Evolutionary conservation across 2,329 filamentous ascomycete genomes (phyloP).

Genomic region (Penicillium corylophilum): DNA sequence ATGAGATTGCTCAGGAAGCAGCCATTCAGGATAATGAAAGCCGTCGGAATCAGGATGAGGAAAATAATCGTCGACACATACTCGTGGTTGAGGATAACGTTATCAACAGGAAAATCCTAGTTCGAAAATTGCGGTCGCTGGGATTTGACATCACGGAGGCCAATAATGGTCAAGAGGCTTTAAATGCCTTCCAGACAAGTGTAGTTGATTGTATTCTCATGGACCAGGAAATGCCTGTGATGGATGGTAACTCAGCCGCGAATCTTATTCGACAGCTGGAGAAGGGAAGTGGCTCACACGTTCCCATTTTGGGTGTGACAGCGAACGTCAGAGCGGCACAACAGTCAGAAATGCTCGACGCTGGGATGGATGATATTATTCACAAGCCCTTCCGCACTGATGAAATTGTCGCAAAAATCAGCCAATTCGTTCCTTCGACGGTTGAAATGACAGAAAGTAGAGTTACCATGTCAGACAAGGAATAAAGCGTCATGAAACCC

Average conservation of each 20-base stretch:
- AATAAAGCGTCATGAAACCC: no score
- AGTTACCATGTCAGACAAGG: no score
- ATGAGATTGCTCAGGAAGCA: conserved; percentile 6
- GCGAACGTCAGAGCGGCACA: conserved; percentile 72
- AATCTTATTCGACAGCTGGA: conserved; percentile 68
- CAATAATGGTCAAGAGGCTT: conserved; percentile 43
- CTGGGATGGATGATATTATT: conserved; percentile 76
- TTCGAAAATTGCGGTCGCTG: conserved; percentile 35
- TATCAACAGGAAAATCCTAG: conserved; percentile 43
- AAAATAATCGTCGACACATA: conserved; percentile 23
- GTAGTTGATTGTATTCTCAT: conserved; percentile 72
- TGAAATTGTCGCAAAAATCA: conserved; percentile 68
- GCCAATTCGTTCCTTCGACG: no score
- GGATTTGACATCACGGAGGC: conserved; percentile 38
- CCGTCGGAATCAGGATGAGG: not conserved
- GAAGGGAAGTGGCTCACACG: conserved; percentile 46
- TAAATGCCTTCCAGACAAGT: conserved; percentile 38
- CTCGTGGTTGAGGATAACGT: conserved; percentile 48
- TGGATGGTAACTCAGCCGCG: conserved; percentile 76
- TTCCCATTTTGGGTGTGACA: conserved; percentile 50
- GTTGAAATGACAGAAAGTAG: no score
- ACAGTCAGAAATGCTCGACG: conserved; percentile 66
- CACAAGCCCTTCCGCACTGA: conserved; percentile 76
- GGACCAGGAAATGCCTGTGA: conserved; percentile 81
- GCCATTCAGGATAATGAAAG: not conserved